Base-by-base conservation (phyloP, 140 eudicot species). In the Oenanthe javanica region DNA sequence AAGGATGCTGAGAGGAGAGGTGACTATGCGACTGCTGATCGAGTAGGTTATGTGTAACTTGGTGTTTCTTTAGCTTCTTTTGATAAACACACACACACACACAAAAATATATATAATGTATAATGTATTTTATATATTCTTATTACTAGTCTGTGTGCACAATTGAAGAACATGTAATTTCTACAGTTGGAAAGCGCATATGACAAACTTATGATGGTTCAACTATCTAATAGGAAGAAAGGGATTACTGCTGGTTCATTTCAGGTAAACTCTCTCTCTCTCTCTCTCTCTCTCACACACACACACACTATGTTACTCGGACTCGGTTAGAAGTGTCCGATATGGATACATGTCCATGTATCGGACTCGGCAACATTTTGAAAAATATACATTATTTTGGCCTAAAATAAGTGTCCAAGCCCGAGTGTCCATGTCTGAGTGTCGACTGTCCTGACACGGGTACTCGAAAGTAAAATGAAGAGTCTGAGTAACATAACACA, bases 1-100 rank as follows among this genome's bases (percentile, higher is more conserved):
- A 94, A 83, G 81, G 98, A 94, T 82, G 98, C 98, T 12, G 97
- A 94, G 85, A 86, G 91, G 84, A 90, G 96, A 82, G 97, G 98
- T 40, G 98, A 94, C 78, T 94, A 92, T 70, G 93, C 85, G 0
- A 85, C 94, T 46, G 89, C 86, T 16, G 91, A 88, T 16, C 83
- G 79, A 76, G 98, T 94, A 88, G 74, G 88, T 78, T 16, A 23
- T 23, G 13, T 11, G 76, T 47, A 84, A 45, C 16, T 70, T 36
- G 19, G 40, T 70, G 18, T 31, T 38, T 72, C 57, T 4, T 47
- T 16, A 27, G 70, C 48, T 19, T 79, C 76, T 75, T n/a, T 54
- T 83, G 42, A 16, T 81, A 47, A 11, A 2, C 18, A 42, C 31
- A 64, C 46, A 43, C 46, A 43, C 46, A 43, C 46, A 43, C 49